A percentile compares a stretch with the other conserved stretches of the same genome.
Conservation (phyloP, 2,329 filamentous ascomycete species). For the Sporothrix globosa region DNA sequence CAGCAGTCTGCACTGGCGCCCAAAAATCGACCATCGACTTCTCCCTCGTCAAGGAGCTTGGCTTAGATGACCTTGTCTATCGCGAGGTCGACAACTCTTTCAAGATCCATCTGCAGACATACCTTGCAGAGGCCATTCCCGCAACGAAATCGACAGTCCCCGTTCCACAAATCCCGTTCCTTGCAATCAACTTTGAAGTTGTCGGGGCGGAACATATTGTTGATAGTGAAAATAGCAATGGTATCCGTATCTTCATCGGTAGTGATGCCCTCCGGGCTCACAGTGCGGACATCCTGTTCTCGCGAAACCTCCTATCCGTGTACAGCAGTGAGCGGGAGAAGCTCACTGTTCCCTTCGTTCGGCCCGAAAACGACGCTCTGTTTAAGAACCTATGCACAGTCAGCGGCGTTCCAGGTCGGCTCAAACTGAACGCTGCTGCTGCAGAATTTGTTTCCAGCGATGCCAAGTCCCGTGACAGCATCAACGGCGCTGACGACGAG, state of each 20-base stretch:
- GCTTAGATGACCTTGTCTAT: slow-evolving; percentile 67
- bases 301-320: slow-evolving; percentile 84
- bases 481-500: slow-evolving; percentile 31
- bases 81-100: slow-evolving; percentile 66
- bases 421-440: slow-evolving; percentile 60
- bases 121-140: slow-evolving; percentile 85
- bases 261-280: slow-evolving; percentile 84
- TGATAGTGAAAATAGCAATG: slow-evolving; percentile 57
- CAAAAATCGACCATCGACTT: slow-evolving; percentile 82
- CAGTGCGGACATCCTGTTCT: slow-evolving; percentile 89
- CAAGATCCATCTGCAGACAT: slow-evolving; percentile 77
- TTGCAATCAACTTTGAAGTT: slow-evolving; percentile 79
- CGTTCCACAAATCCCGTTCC: slow-evolving; percentile 76
- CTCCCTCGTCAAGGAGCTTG: slow-evolving; percentile 73
- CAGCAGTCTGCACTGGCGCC: slow-evolving; percentile 88
- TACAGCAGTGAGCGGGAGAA: slow-evolving; percentile 86
- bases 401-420: slow-evolving; percentile 57
- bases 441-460: slow-evolving; percentile 49
- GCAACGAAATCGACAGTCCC: slow-evolving; percentile 73
- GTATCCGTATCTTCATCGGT: slow-evolving; percentile 84
- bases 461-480: slow-evolving; percentile 36
- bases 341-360: slow-evolving; percentile 85
- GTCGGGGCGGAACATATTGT: slow-evolving; percentile 57
- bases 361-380: slow-evolving; percentile 80
- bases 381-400: slow-evolving; percentile 78